These are phyloP conservation scores for Monosporozyma yasuniensis DNA, from an alignment of 805 yeast genomes.

Conservation along the genomic window DNA sequence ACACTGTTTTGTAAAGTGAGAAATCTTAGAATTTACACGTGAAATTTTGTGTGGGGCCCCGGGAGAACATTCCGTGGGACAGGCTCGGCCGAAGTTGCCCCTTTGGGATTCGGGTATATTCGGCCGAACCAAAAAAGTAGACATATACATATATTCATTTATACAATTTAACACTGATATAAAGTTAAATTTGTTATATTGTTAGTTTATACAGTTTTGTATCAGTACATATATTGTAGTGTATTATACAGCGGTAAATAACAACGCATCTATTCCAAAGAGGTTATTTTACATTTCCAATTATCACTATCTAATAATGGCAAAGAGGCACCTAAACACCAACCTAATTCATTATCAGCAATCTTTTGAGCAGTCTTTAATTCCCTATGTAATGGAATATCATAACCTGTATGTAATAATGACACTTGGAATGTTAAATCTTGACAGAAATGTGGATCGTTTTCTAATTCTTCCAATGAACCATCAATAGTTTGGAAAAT, in stretches of 20 bases:
- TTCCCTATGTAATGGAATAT: slow-evolving; percentile 83
- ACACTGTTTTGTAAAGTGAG: too few relatives aligned
- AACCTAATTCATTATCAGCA: slow-evolving; percentile 84
- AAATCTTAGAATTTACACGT: too few relatives aligned
- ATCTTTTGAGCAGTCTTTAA: slow-evolving; percentile 87
- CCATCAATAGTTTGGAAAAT: slow-evolving; percentile 58
- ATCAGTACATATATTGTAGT: background rate
- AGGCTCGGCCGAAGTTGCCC: too few relatives aligned
- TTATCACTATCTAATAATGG: slow-evolving; percentile 69
- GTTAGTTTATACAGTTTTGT: background rate
- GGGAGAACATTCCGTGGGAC: too few relatives aligned
- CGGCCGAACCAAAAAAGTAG: too few relatives aligned
- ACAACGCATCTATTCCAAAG: slow-evolving; percentile 1
- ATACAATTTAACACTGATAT: too few relatives aligned
- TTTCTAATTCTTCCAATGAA: slow-evolving; percentile 54
- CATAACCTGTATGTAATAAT: slow-evolving; percentile 91
- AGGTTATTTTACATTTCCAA: slow-evolving; percentile 51
- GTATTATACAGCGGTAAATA: too few relatives aligned
- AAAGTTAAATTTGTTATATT: too few relatives aligned
- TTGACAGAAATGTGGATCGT: slow-evolving; percentile 90
- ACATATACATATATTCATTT: too few relatives aligned
- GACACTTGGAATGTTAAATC: slow-evolving; percentile 88
- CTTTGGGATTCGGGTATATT: too few relatives aligned
- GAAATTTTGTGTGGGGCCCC: too few relatives aligned
- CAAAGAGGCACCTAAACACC: slow-evolving; percentile 97